phyloP scores from a whole-genome alignment of 1,139 yeast species.

The Scheffersomyces cryptocercus region DNA sequence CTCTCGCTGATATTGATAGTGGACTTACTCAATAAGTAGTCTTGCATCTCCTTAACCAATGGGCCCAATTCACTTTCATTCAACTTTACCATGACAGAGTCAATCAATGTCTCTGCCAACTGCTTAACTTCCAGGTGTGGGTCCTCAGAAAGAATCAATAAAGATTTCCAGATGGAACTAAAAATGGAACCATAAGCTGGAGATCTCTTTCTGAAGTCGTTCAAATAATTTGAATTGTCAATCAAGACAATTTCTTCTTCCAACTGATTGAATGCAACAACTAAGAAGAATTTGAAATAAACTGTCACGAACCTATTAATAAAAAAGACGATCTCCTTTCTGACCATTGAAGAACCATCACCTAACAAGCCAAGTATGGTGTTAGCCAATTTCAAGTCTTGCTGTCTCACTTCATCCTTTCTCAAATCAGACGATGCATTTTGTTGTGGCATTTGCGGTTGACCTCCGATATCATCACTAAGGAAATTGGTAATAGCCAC shows the following conservation, averaged over 20 bases:
- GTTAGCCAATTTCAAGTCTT: constrained; percentile 54
- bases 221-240: constrained; percentile 60
- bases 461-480: constrained; percentile 40
- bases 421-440: constrained; percentile 18
- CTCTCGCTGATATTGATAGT: constrained; percentile 43
- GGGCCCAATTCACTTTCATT: constrained; percentile 68
- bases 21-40: constrained; percentile 55
- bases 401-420: constrained; percentile 52
- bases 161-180: constrained; percentile 83
- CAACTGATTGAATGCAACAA: constrained; percentile 83
- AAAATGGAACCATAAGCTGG: constrained; percentile 89
- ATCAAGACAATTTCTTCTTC: constrained; percentile 76
- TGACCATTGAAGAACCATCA: constrained; percentile 88
- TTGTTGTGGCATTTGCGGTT: constrained; percentile 15
- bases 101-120: constrained; percentile 74
- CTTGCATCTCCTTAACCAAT: constrained; percentile 65
- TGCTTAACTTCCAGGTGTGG: constrained; percentile 83
- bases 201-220: constrained; percentile 59
- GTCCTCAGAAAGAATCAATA: constrained; percentile 80
- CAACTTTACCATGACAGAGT: constrained; percentile 66
- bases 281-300: constrained; percentile 74
- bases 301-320: constrained; percentile 72
- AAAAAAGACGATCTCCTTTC: constrained; percentile 81
- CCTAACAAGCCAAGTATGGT: constrained; percentile 54
- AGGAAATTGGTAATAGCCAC: constrained; percentile 73